Conservation (phyloP, 768 basidiomycete genomes). For the Lanmaoa rubissima region DNA sequence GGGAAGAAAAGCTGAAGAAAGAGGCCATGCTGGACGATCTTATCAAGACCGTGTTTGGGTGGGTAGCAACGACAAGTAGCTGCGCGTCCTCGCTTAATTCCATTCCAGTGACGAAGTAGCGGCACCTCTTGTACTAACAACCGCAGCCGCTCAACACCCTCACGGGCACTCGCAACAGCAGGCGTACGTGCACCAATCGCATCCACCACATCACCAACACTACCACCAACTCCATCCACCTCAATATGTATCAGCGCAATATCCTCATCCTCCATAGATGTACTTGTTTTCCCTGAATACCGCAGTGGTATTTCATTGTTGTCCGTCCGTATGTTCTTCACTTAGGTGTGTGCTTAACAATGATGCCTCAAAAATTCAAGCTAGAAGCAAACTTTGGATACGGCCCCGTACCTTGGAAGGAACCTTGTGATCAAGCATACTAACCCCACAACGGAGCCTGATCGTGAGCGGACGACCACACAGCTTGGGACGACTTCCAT, state of each 20-base stretch:
- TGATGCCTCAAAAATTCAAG: background rate
- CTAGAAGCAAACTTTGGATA: background rate
- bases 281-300: background rate
- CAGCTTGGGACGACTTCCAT: background rate
- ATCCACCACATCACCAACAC: constrained; percentile 9
- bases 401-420: background rate
- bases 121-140: constrained; percentile 13
- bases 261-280: constrained; percentile 16
- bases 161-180: constrained; percentile 10
- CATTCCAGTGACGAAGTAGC: constrained; percentile 28
- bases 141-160: background rate
- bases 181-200: constrained; percentile 5
- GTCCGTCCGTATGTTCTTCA: background rate
- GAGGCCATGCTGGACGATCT: constrained; percentile 59
- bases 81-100: background rate
- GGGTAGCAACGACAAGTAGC: constrained; percentile 19
- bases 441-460: background rate
- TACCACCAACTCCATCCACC: constrained; percentile 9
- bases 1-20: constrained; percentile 55
- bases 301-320: background rate
- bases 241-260: constrained; percentile 15
- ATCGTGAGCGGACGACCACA: background rate
- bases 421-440: background rate
- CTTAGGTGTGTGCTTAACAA: background rate
- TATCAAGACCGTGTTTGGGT: constrained; percentile 52